Evolutionary conservation across 2,329 filamentous ascomycete genomes (phyloP), one percentile per base, ranked within the genome.

Genomic region (Exophiala viscosa): DNA sequence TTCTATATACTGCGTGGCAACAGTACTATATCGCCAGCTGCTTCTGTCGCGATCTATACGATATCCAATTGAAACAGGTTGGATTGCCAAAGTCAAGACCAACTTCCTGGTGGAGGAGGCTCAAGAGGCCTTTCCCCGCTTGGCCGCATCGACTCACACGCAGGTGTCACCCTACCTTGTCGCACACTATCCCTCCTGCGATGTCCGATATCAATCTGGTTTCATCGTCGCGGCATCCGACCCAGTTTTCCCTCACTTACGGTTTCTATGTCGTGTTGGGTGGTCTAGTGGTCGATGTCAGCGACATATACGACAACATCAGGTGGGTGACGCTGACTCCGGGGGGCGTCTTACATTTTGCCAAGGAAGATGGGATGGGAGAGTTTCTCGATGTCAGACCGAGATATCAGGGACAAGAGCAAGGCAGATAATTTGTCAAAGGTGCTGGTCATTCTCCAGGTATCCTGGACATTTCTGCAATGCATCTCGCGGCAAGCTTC

Each of bases 351-450:
- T 18, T 44, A 5, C 13, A 17, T 3, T 18, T 32, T 28, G 41
- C 17, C 41, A 2, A 2, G 15, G 28, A 45, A 20, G 11, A 45
- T 15, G 18, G 11, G 18, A 1, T 33, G 23, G 20, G 23, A 15
- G 42, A 18, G n/a, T 10, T 45, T 45, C 28, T 45, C 14, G 13
- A 17, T 40, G 1, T 1, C 2, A n/a, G 42, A 49, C 11, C 20
- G 18, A 15, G 33, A 15, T 1, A 49, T 49, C 5, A 42, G 15
- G 14, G 46, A 49, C 42, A 44, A 49, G 28, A 44, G 46, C 23
- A 49, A 49, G 20, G 46, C 46, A n/a, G 46, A 49, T 8, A 49
- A 33, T 17, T n/a, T 49, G 1, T 36, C 46, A 3, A 49, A 49
- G 11, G 28, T 42, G 2, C 46, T 49, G 17, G 46, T 43, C 15